These are phyloP conservation scores for Trypanosoma melophagium DNA, from an alignment of 208 protist species.

Conservation along the genomic window DNA sequence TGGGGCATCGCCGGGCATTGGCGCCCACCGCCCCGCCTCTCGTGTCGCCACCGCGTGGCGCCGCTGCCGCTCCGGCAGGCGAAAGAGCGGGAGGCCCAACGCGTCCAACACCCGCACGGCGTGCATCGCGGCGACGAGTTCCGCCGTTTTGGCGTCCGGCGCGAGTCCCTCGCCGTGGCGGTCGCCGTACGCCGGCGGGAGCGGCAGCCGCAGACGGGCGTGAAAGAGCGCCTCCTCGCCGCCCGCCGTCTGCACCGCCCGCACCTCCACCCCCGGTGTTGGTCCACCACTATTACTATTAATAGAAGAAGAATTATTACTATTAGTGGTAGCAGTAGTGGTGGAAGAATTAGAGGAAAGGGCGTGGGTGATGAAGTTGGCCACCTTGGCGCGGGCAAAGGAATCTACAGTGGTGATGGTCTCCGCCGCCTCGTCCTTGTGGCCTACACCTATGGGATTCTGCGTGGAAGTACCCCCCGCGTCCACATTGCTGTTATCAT, in stretches of 20 bases:
- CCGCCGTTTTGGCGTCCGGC: conserved; percentile 62
- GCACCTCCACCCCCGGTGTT: conserved; percentile 33
- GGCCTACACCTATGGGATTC: too few relatives aligned
- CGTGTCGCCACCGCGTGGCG: conserved; percentile 73
- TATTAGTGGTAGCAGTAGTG: background rate
- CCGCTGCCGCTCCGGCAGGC: conserved; percentile 74
- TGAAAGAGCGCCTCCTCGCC: conserved; percentile 44
- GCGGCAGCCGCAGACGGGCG: conserved; percentile 57
- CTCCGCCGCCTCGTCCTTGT: conserved; percentile 32
- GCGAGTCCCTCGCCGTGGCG: conserved; percentile 81
- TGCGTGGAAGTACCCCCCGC: background rate
- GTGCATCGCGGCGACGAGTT: conserved; percentile 82
- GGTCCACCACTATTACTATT: too few relatives aligned
- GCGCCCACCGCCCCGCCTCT: conserved; percentile 64
- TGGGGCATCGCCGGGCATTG: conserved; percentile 29
- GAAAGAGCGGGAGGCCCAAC: conserved; percentile 76
- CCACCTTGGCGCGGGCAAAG: conserved; percentile 72
- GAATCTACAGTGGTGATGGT: conserved; percentile 52
- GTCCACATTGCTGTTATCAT: background rate
- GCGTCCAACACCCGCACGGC: conserved; percentile 85
- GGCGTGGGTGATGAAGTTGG: conserved; percentile 56
- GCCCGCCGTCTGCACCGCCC: conserved; percentile 51
- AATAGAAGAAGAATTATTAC: too few relatives aligned
- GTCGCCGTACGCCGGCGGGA: conserved; percentile 68
- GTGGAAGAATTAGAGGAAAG: background rate